Evolutionary conservation across 2,329 filamentous ascomycete genomes (phyloP).

Genomic region (Aspergillus quadrilineatus): DNA sequence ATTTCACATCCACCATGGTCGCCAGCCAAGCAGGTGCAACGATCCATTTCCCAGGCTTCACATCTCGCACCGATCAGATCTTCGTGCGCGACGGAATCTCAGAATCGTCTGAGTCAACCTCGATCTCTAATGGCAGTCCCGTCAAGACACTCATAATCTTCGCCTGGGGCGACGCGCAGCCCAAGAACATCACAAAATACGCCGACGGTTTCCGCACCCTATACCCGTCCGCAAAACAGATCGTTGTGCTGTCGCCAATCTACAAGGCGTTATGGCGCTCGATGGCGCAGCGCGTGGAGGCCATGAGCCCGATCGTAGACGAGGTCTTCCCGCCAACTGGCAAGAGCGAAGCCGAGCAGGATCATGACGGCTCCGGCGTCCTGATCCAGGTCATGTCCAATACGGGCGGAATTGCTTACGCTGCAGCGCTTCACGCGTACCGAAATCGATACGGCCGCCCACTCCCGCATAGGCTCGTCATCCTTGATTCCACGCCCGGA

Average conservation of each 20-base stretch:
- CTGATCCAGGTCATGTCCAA: constrained; percentile 7
- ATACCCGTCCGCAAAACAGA: background rate
- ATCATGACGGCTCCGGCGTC: background rate
- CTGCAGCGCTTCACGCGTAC: constrained; percentile 1
- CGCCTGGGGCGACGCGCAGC: constrained; percentile 7
- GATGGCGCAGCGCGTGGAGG: background rate
- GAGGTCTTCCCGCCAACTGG: background rate
- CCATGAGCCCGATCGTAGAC: constrained; percentile 3
- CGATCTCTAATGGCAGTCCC: background rate
- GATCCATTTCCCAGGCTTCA: constrained; percentile 4
- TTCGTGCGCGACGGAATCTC: constrained; percentile 1
- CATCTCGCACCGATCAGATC: background rate
- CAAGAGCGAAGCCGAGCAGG: background rate
- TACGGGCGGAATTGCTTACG: constrained; percentile 7
- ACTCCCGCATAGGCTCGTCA: background rate
- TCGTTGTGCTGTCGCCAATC: constrained; percentile 1
- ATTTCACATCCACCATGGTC: too few relatives aligned
- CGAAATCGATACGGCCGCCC: background rate
- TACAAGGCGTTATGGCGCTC: background rate
- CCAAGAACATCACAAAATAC: constrained; percentile 7
- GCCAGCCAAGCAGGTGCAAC: too few relatives aligned
- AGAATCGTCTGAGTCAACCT: background rate
- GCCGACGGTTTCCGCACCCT: constrained; percentile 4
- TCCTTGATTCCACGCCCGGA: constrained; percentile 7
- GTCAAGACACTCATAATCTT: background rate